Base-by-base conservation (phyloP, 1,284 basidiomycete genomes). In the Phellopilus nigrolimitatus region DNA sequence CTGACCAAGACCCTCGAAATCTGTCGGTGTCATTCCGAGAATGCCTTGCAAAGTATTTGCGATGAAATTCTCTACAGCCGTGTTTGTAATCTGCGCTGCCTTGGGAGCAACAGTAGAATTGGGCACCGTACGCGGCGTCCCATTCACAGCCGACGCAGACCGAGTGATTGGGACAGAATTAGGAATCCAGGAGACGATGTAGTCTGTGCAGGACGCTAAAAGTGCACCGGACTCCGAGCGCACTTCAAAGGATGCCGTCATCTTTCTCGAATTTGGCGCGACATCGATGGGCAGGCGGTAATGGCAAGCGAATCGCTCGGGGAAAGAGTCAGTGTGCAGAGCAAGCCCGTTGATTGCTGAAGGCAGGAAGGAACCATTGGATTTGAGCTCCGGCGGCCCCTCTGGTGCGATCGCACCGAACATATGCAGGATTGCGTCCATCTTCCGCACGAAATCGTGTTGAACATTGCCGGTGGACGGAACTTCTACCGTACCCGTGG, bases 381-480 rank as follows among this genome's bases (percentile, higher is more conserved):
- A 54, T 10, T 61, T 59, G 12, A 52, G 21, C 19, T 60, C 56
- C n/a, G 61, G 47, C 12, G 55, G 50, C 2, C 60, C 60, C 3
- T 62, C 57, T 13, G 61, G 33, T 3, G 58, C 55, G n/a, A 59
- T 60, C 4, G 63, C 61, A 17, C 64, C 67, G 46, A 69, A 64
- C 65, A 66, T 64, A 50, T 69, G 67, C 15, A 68, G 49, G 34
- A 66, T 67, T 12, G 67, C 63, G 50, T 69, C 67, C 37, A 69
- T 56, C 49, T 65, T 64, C 6, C 66, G 62, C 42, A 66, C 64
- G 40, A 61, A 60, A 46, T 68, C 66, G 24, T 64, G 60, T n/a
- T 59, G 57, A 10, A 57, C 49, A 45, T 63, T 58, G 15, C 47
- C 36, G 2, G 65, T 62, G 2, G 57, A 56, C 9, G 57, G 48